Base-by-base conservation (phyloP, 2,329 filamentous ascomycete species). In the Fusarium staphyleae region DNA sequence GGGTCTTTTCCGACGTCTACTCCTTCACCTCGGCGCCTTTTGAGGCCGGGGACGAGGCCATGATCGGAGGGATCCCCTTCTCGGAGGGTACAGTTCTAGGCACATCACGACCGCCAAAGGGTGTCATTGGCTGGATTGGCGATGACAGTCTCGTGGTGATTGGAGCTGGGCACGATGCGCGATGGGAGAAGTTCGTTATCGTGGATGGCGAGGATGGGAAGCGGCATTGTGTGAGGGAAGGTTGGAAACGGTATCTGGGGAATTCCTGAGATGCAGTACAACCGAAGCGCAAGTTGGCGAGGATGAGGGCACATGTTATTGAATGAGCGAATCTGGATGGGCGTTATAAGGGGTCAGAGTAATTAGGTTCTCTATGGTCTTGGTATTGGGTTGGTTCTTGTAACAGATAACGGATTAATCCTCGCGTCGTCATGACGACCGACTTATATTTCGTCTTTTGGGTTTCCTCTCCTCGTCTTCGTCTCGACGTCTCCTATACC, bases 1-100 rank as follows among this genome's bases (percentile, higher is more conserved):
- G 90, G 34, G 82, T 95, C 24, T 96, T 98, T 70, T 93, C 90
- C 2, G 95, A 98, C 62, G 83, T 88, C 8, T 96, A 97, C 71
- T 96, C 91, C 1, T 93, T 93, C 66, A 83, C 90, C 4, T 91
- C 87, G 33, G 83, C 85, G 3, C 86, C 87, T 28, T 98, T 98
- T 66, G 88, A 95, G 65, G 87, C 91, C 30, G 91, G 90, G 3
- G 88, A 95, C 26, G 91, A 96, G 66, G 77, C 81, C 22, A 69
- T 78, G 36, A 74, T 76, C 32, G 78, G 75, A 11, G 76, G 74
- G 3, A 73, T 79, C 15, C 74, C 74, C 1, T 73, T 76, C 51
- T 74, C 75, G 3, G 78, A 78, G 24, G 72, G 70, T 26, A 75
- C 77, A 2, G 78, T 80, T 2, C 70, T 83, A 8, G 79, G 80